Evolutionary conservation across 805 yeast genomes (phyloP).

Genomic region (Candida khao-thaluensis): DNA sequence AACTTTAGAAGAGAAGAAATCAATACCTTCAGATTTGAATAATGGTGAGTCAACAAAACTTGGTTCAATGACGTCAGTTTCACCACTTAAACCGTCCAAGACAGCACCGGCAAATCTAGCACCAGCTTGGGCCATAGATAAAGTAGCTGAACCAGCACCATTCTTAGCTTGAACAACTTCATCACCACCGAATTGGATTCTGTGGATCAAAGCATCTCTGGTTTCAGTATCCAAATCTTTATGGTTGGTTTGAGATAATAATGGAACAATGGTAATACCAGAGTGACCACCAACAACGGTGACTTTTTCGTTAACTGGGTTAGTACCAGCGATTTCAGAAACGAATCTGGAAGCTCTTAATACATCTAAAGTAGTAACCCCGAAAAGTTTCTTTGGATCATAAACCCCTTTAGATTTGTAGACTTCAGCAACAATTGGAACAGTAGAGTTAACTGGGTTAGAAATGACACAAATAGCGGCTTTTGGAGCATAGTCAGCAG

Average conservation of each 20-base stretch:
- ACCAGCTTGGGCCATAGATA: conserved; percentile 93
- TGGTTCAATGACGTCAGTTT: conserved; percentile 63
- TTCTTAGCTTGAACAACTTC: conserved; percentile 92
- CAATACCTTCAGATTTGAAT: conserved; percentile 85
- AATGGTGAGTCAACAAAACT: conserved; percentile 78
- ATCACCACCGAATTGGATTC: conserved; percentile 96
- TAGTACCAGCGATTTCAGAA: conserved; percentile 62
- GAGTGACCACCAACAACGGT: conserved; percentile 97
- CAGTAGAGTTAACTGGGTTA: conserved; percentile 97
- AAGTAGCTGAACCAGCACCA: conserved; percentile 92
- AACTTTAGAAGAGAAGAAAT: conserved; percentile 93
- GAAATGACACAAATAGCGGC: conserved; percentile 83
- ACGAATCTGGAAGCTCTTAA: conserved; percentile 87
- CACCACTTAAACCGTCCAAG: conserved; percentile 63
- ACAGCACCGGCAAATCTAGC: conserved; percentile 69
- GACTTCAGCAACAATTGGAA: conserved; percentile 93
- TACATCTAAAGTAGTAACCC: conserved; percentile 93
- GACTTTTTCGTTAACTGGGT: conserved; percentile 75
- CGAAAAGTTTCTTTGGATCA: conserved; percentile 89
- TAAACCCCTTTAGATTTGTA: conserved; percentile 81
- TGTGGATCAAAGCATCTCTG: conserved; percentile 61
- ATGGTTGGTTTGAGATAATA: conserved; percentile 82
- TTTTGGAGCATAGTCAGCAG: conserved; percentile 78
- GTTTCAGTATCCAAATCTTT: conserved; percentile 43
- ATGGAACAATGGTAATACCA: conserved; percentile 93